Base-by-base conservation (phyloP, 2,329 filamentous ascomycete genomes). In the Fusarium sp. region DNA sequence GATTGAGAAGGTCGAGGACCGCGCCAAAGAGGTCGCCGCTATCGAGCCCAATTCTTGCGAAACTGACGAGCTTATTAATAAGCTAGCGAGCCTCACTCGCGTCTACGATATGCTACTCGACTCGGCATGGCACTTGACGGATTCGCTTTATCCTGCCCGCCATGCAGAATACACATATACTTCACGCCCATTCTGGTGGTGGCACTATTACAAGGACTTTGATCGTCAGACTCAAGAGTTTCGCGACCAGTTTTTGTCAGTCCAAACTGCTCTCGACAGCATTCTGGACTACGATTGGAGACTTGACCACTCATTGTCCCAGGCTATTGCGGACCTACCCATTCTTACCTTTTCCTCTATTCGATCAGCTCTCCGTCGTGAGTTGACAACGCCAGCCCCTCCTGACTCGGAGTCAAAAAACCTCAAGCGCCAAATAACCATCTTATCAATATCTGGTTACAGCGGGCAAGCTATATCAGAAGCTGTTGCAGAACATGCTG, bases 401-500 rank as follows among this genome's bases (percentile, higher is more conserved):
- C 44, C 70, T 15, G 67, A 62, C 6, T 75, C 78, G 49, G 76
- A 79, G 24, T 65, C 77, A 9, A 79, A 72, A 64, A 72, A 65
- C 1, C 70, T 76, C 20, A 80, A 78, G 65, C 76, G 80, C 22
- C 80, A 81, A 28, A 77, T 82, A 20, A 78, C 75, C 10, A 68
- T 82, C 15, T 64, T 82, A 13, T 76, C 78, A 6, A 73, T 78
- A 51, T 78, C 78, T 17, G 79, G 80, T 1, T 81, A 80, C 46
- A 73, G 77, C 13, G 80, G 80, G 2, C 78, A 76, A 40, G 75
- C 77, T 2, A 76, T 81, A 56, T 73, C 78, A n/a, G 71, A 79
- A 52, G 74, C 78, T 17, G 80, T 92, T n/a, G 86, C 94, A 3
- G 83, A 87, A 61, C 84, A 87, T 50, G 80, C 91, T 43, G 91